Conservation (phyloP, 169 alveolate genomes). For the Cyclospora cayetanensis region DNA sequence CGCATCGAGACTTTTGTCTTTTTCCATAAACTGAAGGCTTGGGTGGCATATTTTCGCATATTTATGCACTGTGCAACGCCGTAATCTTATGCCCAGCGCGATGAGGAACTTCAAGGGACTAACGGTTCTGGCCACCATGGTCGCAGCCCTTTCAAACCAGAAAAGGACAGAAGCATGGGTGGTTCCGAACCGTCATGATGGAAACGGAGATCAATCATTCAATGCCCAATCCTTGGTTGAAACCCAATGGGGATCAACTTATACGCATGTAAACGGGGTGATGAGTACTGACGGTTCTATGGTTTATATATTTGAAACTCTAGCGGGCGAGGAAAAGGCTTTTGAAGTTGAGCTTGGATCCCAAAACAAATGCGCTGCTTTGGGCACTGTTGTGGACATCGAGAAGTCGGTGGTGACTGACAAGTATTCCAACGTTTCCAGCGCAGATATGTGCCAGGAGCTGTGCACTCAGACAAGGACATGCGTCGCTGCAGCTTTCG, state of each 20-base stretch:
- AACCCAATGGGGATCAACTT: constrained; percentile 35
- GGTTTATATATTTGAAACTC: background rate
- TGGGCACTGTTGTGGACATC: background rate
- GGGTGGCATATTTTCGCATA: too few relatives aligned
- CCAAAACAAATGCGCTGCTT: background rate
- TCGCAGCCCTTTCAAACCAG: background rate
- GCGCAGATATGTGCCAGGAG: background rate
- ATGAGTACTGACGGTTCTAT: background rate
- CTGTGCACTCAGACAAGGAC: background rate
- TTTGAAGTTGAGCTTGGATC: too few relatives aligned
- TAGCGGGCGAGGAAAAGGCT: background rate
- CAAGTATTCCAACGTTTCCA: background rate
- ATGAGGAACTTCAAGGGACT: too few relatives aligned
- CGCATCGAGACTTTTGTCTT: too few relatives aligned
- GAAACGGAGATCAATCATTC: background rate
- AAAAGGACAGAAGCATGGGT: background rate
- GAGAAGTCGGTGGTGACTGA: background rate
- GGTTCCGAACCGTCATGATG: background rate
- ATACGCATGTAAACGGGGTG: background rate
- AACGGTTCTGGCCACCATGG: background rate
- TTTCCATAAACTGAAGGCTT: too few relatives aligned
- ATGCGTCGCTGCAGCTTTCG: background rate
- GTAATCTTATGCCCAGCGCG: too few relatives aligned
- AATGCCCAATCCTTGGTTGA: background rate
- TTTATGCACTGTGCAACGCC: too few relatives aligned